A percentile compares a stretch with the other conserved stretches of the same genome.
These are phyloP conservation scores for Garcia nutans DNA, from an alignment of 345 rosid species.

Conservation along the genomic window DNA sequence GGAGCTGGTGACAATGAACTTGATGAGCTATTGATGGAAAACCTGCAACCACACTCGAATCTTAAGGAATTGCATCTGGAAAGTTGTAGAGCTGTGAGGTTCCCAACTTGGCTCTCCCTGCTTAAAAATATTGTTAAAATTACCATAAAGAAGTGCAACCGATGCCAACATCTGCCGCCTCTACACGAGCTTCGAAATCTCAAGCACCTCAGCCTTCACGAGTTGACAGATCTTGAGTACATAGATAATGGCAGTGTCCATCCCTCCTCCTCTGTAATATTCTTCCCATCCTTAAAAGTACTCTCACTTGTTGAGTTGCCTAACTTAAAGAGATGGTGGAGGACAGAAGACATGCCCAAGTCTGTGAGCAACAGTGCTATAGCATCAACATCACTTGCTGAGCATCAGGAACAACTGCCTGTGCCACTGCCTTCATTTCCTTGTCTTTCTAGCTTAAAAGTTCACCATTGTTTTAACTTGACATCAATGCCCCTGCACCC, in stretches of 20 bases:
- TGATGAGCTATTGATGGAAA: neutral
- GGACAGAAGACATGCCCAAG: neutral
- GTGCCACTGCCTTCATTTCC: neutral
- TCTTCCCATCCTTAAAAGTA: conserved; percentile 2
- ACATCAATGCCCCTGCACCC: neutral
- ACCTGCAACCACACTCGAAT: neutral
- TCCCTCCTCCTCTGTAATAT: neutral
- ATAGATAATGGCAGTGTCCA: neutral
- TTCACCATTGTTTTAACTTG: conserved; percentile 14
- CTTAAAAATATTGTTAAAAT: neutral
- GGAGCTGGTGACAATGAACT: neutral
- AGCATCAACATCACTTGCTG: neutral
- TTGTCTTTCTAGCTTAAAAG: conserved; percentile 4
- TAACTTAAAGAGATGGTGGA: conserved; percentile 3
- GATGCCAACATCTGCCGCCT: neutral
- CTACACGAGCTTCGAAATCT: neutral
- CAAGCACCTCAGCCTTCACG: neutral
- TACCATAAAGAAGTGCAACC: neutral
- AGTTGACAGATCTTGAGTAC: neutral
- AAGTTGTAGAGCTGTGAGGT: neutral
- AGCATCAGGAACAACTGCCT: neutral
- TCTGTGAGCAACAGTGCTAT: neutral
- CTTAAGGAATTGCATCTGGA: neutral
- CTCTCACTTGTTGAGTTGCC: conserved; percentile 5
- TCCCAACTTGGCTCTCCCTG: neutral